Evolutionary conservation across 2,329 filamentous ascomycete species (phyloP), one percentile per base, ranked within the genome.

Genomic region (Cadophora gregata): DNA sequence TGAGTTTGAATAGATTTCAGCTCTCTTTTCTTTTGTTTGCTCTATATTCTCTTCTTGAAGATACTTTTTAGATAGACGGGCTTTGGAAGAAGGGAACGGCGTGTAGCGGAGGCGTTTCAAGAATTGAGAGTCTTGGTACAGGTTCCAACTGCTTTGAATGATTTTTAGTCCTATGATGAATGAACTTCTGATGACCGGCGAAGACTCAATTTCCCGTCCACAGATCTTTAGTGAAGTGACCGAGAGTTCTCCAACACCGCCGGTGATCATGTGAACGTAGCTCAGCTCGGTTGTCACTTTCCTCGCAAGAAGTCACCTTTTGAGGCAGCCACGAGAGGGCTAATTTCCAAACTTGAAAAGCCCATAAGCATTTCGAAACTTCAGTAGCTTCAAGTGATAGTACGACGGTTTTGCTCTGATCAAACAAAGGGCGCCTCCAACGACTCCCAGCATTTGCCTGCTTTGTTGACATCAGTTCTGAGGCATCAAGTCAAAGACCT

Each of bases 1-100:
- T 21, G 58, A 60, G 42, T 48, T 60, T 6, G 58, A 45, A 31
- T 48, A 60, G 38, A 47, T 12, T 10, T 45, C 56, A 21, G 16
- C 27, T 29, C 56, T 42, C 27, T 33, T 16, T 42, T 14, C 36
- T 8, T 47, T 2, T 6, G 3, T 16, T 5, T 42, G 25, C 8
- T 45, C n/a, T 19, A 8, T 7, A 42, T 7, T 36, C 29, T 9
- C 51, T 56, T 56, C 29, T 59, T 42, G 56, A 29, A 45, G 10
- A 48, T 60, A 27, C 58, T 45, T 38, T n/a, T 38, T 38, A 25
- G 53, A 38, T 10, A 21, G 31, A 58, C n/a, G 53, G 31, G n/a
- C 14, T 38, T 31, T 53, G 19, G 4, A 19, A 27, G 5, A 29
- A 31, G 50, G 31, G 14, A 14, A 27, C 14, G 24, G 24, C 42